These are phyloP conservation scores for Coccinonectria pachysandricola DNA, from an alignment of 2,329 filamentous ascomycete genomes.

Conservation along the genomic window DNA sequence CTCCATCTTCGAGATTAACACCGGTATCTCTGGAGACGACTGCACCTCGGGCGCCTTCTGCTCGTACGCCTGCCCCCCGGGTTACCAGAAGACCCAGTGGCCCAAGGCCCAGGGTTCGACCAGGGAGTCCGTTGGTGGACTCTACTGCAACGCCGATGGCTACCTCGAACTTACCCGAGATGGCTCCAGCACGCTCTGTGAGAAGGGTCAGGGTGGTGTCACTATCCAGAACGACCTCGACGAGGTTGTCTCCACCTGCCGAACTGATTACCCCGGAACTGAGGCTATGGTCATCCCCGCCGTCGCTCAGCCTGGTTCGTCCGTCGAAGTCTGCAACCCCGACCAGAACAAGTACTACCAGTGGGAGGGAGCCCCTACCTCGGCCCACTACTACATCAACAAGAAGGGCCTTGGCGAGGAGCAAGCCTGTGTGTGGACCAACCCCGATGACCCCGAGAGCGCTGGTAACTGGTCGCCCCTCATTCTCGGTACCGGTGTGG, in stretches of 20 bases:
- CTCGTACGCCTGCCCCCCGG: slow-evolving; percentile 86
- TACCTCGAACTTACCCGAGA: slow-evolving; percentile 70
- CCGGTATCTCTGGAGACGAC: slow-evolving; percentile 47
- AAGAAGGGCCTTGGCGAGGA: slow-evolving; percentile 56
- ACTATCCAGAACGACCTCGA: slow-evolving; percentile 64
- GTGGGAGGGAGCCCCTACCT: slow-evolving; percentile 66
- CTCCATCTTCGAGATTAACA: slow-evolving; percentile 55
- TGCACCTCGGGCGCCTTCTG: slow-evolving; percentile 63
- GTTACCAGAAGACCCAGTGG: slow-evolving; percentile 91
- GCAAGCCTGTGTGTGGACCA: slow-evolving; percentile 68
- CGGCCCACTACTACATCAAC: slow-evolving; percentile 96
- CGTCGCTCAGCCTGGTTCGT: slow-evolving; percentile 47
- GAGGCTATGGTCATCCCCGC: slow-evolving; percentile 81
- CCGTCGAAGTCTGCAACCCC: slow-evolving; percentile 63
- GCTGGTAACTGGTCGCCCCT: slow-evolving; percentile 81
- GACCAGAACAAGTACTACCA: slow-evolving; percentile 62
- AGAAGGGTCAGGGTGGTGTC: slow-evolving; percentile 59
- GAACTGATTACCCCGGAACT: slow-evolving; percentile 90
- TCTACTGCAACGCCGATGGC: slow-evolving; percentile 64
- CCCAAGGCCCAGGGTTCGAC: slow-evolving; percentile 65
- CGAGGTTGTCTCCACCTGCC: slow-evolving; percentile 65
- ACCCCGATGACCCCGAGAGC: slow-evolving; percentile 35
- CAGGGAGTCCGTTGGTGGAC: slow-evolving; percentile 78
- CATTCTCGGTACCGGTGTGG: slow-evolving; percentile 73
- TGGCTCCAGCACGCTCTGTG: slow-evolving; percentile 61